phyloP scores from a whole-genome alignment of 1,284 basidiomycete genomes.

The Jaminaea rosea region DNA sequence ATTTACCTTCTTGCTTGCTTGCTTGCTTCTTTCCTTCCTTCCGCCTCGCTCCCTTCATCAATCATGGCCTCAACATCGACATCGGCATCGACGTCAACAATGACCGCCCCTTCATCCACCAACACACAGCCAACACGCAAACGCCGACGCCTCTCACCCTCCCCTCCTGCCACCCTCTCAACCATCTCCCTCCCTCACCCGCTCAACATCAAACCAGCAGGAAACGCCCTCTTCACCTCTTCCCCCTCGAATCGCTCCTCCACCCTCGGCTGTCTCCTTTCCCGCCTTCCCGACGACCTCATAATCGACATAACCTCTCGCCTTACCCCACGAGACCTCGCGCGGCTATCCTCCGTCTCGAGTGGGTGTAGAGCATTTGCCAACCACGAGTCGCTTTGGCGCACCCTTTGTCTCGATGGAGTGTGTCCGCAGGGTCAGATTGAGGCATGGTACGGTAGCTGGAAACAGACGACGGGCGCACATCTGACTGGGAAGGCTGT shows the following conservation, averaged over 20 bases:
- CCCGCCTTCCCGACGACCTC: conserved; percentile 27
- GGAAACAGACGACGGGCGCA: conserved; percentile 29
- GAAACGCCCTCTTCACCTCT: conserved; percentile 31
- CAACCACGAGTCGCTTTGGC: conserved; percentile 27
- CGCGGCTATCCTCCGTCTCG: conserved; percentile 20
- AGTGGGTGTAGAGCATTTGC: conserved; percentile 25
- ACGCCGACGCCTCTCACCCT: too few relatives aligned
- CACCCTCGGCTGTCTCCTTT: conserved; percentile 24
- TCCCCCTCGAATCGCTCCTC: conserved; percentile 15
- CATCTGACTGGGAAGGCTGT: conserved; percentile 4
- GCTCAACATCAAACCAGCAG: conserved; percentile 33
- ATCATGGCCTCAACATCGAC: too few relatives aligned
- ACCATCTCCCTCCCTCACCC: conserved; percentile 21
- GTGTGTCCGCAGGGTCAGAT: conserved; percentile 19
- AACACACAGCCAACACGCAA: too few relatives aligned
- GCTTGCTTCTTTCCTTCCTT: too few relatives aligned
- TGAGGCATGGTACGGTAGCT: conserved; percentile 34
- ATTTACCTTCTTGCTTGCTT: too few relatives aligned
- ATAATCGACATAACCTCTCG: conserved; percentile 24
- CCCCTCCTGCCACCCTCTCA: conserved; percentile 1
- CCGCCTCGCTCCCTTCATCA: too few relatives aligned
- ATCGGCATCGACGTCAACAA: too few relatives aligned
- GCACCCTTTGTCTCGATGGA: conserved; percentile 28
- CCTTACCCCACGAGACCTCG: conserved; percentile 8
- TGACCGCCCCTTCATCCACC: too few relatives aligned